Percentiles rank a stretch among this genome's conserved stretches.
Conservation (phyloP, 805 yeast genomes). For the Wickerhamomyces subpelliculosus region DNA sequence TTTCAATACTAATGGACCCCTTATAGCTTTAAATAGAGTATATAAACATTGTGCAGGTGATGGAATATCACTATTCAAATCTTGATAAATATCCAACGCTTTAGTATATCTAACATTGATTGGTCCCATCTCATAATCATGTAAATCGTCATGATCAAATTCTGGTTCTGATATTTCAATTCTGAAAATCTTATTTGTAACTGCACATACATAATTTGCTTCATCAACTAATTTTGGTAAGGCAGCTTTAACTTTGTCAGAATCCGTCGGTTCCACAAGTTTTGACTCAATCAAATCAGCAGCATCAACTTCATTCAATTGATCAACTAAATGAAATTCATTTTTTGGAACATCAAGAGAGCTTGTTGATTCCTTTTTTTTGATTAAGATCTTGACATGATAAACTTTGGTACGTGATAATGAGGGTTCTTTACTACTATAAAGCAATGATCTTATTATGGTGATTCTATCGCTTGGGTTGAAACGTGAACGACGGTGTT, state of each 20-base stretch:
- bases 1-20: conserved; percentile 51
- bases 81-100: conserved; percentile 22
- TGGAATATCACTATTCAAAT: conserved; percentile 33
- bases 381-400: conserved; percentile 30
- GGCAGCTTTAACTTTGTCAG: conserved; percentile 8
- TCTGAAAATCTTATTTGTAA: conserved; percentile 41
- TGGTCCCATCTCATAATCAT: conserved; percentile 38
- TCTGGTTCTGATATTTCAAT: conserved; percentile 48
- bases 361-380: conserved; percentile 16
- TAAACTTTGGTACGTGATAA: conserved; percentile 18
- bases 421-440: conserved; percentile 21
- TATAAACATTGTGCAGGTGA: conserved; percentile 50
- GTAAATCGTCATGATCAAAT: conserved; percentile 40
- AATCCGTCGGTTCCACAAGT: conserved; percentile 13
- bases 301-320: conserved; percentile 21
- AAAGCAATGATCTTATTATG: conserved; percentile 21
- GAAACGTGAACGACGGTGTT: conserved; percentile 8
- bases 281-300: conserved; percentile 24
- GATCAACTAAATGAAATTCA: conserved; percentile 24
- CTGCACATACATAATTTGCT: conserved; percentile 39
- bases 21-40: conserved; percentile 55
- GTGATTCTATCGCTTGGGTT: conserved; percentile 17
- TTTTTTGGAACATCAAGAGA: conserved; percentile 20
- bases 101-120: conserved; percentile 46
- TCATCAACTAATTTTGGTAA: conserved; percentile 36